A percentile compares a stretch with the other conserved stretches of the same genome.
phyloP scores from a whole-genome alignment of 495 filamentous ascomycete species.

The Aspergillus taichungensis region DNA sequence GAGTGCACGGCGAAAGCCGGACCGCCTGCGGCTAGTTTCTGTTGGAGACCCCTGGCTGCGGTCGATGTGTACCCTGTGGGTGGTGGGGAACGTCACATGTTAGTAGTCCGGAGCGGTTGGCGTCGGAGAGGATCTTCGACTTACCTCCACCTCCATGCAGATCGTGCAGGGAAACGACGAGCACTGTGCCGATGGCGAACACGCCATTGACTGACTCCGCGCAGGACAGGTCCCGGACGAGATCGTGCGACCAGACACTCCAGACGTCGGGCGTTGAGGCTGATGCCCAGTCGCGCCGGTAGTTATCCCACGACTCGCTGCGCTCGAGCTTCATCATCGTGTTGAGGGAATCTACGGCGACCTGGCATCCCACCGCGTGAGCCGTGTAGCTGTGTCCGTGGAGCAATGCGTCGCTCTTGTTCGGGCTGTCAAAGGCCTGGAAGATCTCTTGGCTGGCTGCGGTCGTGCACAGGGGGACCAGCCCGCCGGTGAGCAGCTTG shows the following conservation, averaged over 20 bases:
- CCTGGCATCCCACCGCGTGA: constrained; percentile 65
- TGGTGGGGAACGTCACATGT: constrained; percentile 13
- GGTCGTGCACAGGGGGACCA: constrained; percentile 65
- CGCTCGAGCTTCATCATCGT: constrained; percentile 48
- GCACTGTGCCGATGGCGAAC: constrained; percentile 62
- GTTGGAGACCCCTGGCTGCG: constrained; percentile 52
- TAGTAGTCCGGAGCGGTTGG: constrained; percentile 1
- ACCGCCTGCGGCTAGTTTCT: constrained; percentile 34
- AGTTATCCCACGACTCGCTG: constrained; percentile 40
- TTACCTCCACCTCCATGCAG: constrained; percentile 32
- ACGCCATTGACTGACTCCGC: constrained; percentile 47
- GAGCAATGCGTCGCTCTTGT: constrained; percentile 64
- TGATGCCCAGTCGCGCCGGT: constrained; percentile 34
- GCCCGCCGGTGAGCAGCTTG: constrained; percentile 68
- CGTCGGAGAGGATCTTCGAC: constrained; percentile 10
- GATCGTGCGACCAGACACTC: constrained; percentile 57
- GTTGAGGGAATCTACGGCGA: constrained; percentile 51
- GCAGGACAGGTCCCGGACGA: constrained; percentile 48
- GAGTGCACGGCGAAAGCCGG: constrained; percentile 54
- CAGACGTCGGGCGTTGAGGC: constrained; percentile 32
- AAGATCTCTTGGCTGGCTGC: constrained; percentile 64
- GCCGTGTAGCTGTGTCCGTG: constrained; percentile 80
- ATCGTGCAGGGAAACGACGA: constrained; percentile 53
- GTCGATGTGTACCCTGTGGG: constrained; percentile 54
- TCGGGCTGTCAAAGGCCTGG: constrained; percentile 52